Evolutionary conservation across 305 asterid species (phyloP).

Genomic region (Fraxinus sp.): DNA sequence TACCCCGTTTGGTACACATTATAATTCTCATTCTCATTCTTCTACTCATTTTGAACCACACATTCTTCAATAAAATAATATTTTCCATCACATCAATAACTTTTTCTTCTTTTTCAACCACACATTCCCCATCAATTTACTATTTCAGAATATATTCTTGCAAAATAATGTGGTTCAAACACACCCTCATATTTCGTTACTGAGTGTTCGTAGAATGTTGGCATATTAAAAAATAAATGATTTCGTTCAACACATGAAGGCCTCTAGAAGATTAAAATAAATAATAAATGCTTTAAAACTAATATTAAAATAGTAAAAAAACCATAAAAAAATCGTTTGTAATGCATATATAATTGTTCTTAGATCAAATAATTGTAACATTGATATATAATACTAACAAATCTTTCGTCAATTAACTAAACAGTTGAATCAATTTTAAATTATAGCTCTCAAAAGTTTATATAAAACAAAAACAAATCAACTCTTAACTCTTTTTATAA

Average conservation of each 20-base stretch:
- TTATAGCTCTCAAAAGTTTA: background rate
- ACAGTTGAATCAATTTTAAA: background rate
- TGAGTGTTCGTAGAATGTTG: background rate
- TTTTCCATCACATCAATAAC: too few species aligned
- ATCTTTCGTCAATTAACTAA: background rate
- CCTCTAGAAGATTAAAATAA: background rate
- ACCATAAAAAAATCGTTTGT: too few species aligned
- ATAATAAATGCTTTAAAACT: too few species aligned
- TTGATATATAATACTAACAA: background rate
- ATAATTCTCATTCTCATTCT: too few species aligned
- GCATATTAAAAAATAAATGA: background rate
- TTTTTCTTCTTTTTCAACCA: too few species aligned
- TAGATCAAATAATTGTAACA: background rate
- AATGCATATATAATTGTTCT: background rate
- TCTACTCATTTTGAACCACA: too few species aligned
- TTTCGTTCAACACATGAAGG: background rate
- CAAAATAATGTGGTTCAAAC: too few species aligned
- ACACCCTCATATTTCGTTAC: background rate
- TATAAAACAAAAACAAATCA: background rate
- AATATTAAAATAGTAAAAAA: too few species aligned
- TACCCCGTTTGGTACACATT: too few species aligned
- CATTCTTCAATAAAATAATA: too few species aligned
- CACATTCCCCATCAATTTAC: too few species aligned
- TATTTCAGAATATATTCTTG: too few species aligned
- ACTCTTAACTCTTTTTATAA: background rate